Conservation (phyloP, 208 protist species). For the Strigomonas culicis region DNA sequence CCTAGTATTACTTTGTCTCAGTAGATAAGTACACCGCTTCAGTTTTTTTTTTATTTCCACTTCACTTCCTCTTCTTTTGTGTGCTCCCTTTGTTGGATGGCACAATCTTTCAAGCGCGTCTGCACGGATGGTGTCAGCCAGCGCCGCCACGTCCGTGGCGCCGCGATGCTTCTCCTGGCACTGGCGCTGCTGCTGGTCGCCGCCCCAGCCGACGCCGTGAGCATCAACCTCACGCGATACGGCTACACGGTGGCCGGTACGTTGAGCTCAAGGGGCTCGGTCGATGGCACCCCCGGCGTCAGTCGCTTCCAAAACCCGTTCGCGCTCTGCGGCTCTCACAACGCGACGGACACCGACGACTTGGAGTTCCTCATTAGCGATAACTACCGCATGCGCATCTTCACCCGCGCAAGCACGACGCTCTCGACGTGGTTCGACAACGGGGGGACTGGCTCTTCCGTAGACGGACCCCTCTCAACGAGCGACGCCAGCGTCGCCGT, state of each 20-base stretch:
- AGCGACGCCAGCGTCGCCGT: neutral
- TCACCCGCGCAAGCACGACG: constrained; percentile 26
- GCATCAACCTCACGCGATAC: constrained; percentile 18
- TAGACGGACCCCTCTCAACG: neutral
- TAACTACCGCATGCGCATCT: constrained; percentile 27
- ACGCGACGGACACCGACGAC: constrained; percentile 18
- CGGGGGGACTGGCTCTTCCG: neutral
- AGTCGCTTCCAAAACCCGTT: constrained; percentile 31
- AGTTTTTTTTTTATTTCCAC: constrained; percentile 7
- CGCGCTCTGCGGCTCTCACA: constrained; percentile 32
- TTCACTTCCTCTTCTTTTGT: constrained; percentile 6
- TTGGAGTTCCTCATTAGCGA: constrained; percentile 33
- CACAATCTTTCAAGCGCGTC: neutral
- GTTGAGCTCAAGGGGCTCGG: neutral
- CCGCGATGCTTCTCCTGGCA: constrained; percentile 11
- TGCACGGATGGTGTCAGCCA: no score
- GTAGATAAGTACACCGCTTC: neutral
- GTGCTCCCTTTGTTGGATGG: neutral
- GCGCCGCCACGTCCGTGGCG: no score
- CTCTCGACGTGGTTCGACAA: constrained; percentile 18
- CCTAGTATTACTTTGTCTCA: constrained; percentile 1
- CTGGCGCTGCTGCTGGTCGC: neutral
- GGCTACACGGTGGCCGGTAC: constrained; percentile 36
- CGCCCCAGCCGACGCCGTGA: neutral
- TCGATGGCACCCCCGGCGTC: constrained; percentile 24